phyloP scores from a whole-genome alignment of 2,329 filamentous ascomycete species.

The Hypoxylon sp. region DNA sequence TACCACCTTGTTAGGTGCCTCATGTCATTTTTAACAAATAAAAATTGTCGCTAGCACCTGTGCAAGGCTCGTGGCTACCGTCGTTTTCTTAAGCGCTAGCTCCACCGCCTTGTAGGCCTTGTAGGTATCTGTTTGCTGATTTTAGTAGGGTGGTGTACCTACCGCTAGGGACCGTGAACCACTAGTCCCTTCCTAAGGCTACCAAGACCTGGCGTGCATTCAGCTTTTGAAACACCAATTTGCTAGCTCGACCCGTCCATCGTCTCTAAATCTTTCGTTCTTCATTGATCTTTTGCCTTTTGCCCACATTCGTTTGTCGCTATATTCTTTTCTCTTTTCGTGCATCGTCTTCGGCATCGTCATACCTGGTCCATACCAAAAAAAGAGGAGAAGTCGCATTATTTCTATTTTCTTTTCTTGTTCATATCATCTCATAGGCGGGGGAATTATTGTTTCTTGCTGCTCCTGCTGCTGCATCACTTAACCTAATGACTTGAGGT shows the following conservation, averaged over 20 bases:
- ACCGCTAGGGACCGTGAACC: constrained; percentile 17
- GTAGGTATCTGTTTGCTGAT: not conserved
- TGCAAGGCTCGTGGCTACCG: no score
- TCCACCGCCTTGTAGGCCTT: constrained; percentile 5
- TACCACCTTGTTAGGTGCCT: constrained; percentile 16
- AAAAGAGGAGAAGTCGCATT: constrained; percentile 3
- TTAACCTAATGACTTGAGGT: constrained; percentile 36
- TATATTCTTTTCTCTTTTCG: constrained; percentile 15
- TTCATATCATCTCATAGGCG: constrained; percentile 13
- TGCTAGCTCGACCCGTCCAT: constrained; percentile 27
- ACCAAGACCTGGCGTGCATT: constrained; percentile 22
- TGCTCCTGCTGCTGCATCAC: constrained; percentile 15
- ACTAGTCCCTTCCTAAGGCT: not conserved
- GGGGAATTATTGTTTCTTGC: constrained; percentile 12
- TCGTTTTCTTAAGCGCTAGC: constrained; percentile 15
- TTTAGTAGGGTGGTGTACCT: constrained; percentile 18
- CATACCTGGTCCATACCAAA: not conserved
- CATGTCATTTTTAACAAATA: not conserved
- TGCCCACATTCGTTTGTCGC: constrained; percentile 27
- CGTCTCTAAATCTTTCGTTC: constrained; percentile 15
- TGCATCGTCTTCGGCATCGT: constrained; percentile 7
- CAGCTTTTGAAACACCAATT: constrained; percentile 38
- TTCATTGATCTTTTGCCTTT: constrained; percentile 14
- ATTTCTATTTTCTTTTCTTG: constrained; percentile 6
- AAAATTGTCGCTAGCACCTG: no score